Evolutionary conservation across 2,329 filamentous ascomycete genomes (phyloP), one percentile per base, ranked within the genome.

Genomic region (Ophiosphaerella narmari): DNA sequence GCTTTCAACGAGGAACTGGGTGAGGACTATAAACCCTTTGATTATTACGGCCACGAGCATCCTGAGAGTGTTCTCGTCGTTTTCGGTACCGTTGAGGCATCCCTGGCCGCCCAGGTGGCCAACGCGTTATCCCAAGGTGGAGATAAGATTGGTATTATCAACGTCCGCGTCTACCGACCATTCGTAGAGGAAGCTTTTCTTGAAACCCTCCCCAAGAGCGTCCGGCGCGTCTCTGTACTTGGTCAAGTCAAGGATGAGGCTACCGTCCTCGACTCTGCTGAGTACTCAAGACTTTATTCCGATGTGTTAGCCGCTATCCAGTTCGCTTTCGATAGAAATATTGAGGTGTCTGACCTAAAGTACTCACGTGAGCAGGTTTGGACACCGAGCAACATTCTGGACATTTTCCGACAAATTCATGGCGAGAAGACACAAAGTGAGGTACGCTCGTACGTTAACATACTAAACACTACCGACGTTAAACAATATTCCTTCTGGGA

Each of bases 401-500:
- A 74, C 41, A 71, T 81, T 18, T 75, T 82, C 58, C 75, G 76
- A 43, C 75, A 79, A 53, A 72, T 78, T 44, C 63, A 70, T 38
- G 73, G 70, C 39, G 71, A 74, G 54, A 75, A 76, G 62, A 69
- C 68, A 31, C 66, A 75, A 18, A 63, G 68, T 11, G 71, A 72
- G 31, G 65, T 70, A 13, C 68, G 59, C 71, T 87, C 62, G 66
- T 80, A 72, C 75, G 71, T 73, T 39, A 78, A 84, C 59, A 73
- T 83, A 16, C 66, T 82, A n/a, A 81, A 85, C 55, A 71, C 68
- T 18, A 70, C 77, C n/a, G 71, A 74, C 16, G 85, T 86, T 16
- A 83, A 90, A 72, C 89, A 97, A 74, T 97, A 94, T 77, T 87
- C 87, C 11, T 97, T 99, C 82, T 97, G 92, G 91, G 90, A 97